Percentiles rank a stretch among this genome's conserved stretches.
These are phyloP conservation scores for Catenaria anguillulae DNA, from an alignment of 371 early-diverging fungal species.

Conservation along the genomic window DNA sequence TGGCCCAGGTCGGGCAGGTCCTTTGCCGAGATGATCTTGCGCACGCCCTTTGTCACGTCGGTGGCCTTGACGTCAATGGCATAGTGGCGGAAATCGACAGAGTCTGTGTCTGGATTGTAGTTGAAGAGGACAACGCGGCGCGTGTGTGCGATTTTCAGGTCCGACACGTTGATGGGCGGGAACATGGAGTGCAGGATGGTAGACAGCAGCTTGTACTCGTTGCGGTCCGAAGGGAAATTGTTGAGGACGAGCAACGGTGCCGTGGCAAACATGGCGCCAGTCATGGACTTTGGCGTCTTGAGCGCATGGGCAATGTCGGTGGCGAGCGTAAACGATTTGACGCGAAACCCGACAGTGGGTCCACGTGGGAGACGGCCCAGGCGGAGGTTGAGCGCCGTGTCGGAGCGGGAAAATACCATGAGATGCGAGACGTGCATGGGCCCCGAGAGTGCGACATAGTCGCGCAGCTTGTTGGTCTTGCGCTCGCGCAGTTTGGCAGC, in stretches of 20 bases:
- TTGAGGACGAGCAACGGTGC: slow-evolving; percentile 83
- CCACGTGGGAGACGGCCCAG: slow-evolving; percentile 80
- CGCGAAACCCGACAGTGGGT: slow-evolving; percentile 83
- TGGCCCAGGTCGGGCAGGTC: slow-evolving; percentile 60
- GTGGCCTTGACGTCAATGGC: slow-evolving; percentile 67
- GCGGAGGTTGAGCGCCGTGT: slow-evolving; percentile 58
- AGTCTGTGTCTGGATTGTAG: slow-evolving; percentile 65
- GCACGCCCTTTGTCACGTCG: slow-evolving; percentile 81
- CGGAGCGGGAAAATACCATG: slow-evolving; percentile 58
- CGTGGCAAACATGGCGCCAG: slow-evolving; percentile 54
- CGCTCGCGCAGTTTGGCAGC: slow-evolving; percentile 63
- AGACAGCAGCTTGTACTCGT: slow-evolving; percentile 75
- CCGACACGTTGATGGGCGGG: slow-evolving; percentile 73
- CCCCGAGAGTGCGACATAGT: slow-evolving; percentile 78
- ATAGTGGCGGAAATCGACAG: slow-evolving; percentile 85
- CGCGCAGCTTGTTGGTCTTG: slow-evolving; percentile 76
- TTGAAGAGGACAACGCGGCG: slow-evolving; percentile 82
- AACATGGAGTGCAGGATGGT: slow-evolving; percentile 92
- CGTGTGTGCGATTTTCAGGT: slow-evolving; percentile 76
- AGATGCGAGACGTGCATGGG: slow-evolving; percentile 78
- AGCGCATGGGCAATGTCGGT: slow-evolving; percentile 68
- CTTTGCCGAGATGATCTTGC: slow-evolving; percentile 50
- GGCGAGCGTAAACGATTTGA: slow-evolving; percentile 62
- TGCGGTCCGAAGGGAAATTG: slow-evolving; percentile 65
- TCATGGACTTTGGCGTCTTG: slow-evolving; percentile 53